phyloP scores from a whole-genome alignment of 306 rosid genomes.

The Mimosa pudica region DNA sequence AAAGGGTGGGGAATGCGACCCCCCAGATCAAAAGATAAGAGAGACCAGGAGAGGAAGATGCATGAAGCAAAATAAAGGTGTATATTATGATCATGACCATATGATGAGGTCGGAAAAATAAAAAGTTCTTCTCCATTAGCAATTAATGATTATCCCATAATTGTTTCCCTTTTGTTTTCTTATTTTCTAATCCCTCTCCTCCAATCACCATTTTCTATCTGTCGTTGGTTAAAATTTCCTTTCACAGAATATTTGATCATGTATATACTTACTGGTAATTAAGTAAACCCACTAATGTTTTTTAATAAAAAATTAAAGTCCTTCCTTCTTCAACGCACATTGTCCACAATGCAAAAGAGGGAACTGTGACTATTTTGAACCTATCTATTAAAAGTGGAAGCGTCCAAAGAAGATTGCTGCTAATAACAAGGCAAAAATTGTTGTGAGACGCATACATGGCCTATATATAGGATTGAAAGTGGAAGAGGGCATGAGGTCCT shows the following conservation, averaged over 20 bases:
- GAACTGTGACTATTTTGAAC: slow-evolving; percentile 7
- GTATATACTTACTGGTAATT: neutral
- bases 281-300: slow-evolving; percentile 1
- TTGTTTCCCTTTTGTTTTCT: slow-evolving; percentile 50
- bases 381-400: slow-evolving; percentile 48
- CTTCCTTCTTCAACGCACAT: slow-evolving; percentile 33
- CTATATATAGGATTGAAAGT: neutral
- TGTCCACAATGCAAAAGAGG: slow-evolving; percentile 21
- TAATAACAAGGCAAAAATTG: slow-evolving; percentile 23
- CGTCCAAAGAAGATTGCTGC: slow-evolving; percentile 41
- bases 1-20: neutral
- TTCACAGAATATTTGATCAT: neutral
- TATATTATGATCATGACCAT: slow-evolving; percentile 65
- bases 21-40: neutral
- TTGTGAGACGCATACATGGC: slow-evolving; percentile 30
- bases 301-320: neutral
- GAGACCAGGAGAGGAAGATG: slow-evolving; percentile 17
- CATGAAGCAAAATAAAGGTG: slow-evolving; percentile 42
- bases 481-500: slow-evolving; percentile 10
- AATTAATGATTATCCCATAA: slow-evolving; percentile 69
- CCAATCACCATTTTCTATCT: neutral
- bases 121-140: slow-evolving; percentile 52
- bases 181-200: slow-evolving; percentile 28
- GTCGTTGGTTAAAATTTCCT: neutral
- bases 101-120: slow-evolving; percentile 57